Evolutionary conservation across 352 stramenopile genomes (phyloP).

Genomic region (Phytopythium vexans): DNA sequence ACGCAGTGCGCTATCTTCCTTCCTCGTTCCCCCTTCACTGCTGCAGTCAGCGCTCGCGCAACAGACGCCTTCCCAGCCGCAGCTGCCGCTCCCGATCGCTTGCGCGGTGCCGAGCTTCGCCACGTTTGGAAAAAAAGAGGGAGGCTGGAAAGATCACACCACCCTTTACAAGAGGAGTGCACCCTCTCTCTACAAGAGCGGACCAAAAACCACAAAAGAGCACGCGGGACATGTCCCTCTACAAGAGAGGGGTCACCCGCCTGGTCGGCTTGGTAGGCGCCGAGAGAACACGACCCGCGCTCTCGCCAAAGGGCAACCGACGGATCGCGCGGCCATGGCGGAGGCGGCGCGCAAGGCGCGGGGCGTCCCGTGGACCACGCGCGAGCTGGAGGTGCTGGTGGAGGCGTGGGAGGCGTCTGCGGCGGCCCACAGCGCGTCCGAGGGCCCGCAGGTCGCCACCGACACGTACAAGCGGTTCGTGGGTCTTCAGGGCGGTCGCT

Average conservation of each 20-base stretch:
- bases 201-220: not conserved
- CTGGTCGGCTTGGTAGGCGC: too few relatives aligned
- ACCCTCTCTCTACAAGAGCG: not conserved
- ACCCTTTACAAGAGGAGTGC: not conserved
- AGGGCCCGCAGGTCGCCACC: constrained; percentile 15
- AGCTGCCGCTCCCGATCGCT: too few relatives aligned
- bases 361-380: constrained; percentile 13
- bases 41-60: too few relatives aligned
- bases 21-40: too few relatives aligned
- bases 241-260: too few relatives aligned
- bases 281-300: too few relatives aligned
- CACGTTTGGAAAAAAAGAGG: too few relatives aligned
- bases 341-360: not conserved
- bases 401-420: constrained; percentile 26
- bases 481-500: constrained; percentile 18
- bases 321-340: not conserved
- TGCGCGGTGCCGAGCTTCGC: too few relatives aligned
- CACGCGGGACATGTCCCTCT: not conserved
- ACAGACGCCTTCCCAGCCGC: too few relatives aligned
- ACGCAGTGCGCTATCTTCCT: too few relatives aligned
- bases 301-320: not conserved
- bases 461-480: constrained; percentile 30
- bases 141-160: not conserved
- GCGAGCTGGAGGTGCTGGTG: constrained; percentile 27
- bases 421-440: constrained; percentile 2